phyloP scores from a whole-genome alignment of 2,329 filamentous ascomycete genomes.

The Colletotrichum viniferum region DNA sequence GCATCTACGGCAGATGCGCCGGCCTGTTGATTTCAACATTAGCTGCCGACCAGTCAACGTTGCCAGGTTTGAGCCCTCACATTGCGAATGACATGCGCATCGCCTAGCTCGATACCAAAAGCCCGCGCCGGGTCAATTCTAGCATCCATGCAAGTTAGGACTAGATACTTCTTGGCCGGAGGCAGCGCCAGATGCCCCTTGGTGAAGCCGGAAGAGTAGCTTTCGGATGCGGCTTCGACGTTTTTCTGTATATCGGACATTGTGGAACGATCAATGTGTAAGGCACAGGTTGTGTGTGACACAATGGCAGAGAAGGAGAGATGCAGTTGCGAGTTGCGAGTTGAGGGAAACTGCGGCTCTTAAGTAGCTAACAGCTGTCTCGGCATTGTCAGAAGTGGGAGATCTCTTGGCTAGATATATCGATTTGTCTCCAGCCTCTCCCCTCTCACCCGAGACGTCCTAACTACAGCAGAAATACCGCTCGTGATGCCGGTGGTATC shows the following conservation, averaged over 20 bases:
- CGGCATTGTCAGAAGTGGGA: background rate
- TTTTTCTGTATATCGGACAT: conserved; percentile 21
- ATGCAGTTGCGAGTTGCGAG: background rate
- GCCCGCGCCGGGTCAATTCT: conserved; percentile 71
- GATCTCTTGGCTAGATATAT: background rate
- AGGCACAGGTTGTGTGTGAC: background rate
- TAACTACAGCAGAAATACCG: background rate
- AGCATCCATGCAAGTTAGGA: conserved; percentile 83
- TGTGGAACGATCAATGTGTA: background rate
- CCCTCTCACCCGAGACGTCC: background rate
- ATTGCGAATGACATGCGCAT: conserved; percentile 81
- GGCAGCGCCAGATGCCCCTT: conserved; percentile 70
- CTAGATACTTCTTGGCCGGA: conserved; percentile 68
- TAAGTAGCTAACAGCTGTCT: background rate
- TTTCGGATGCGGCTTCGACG: conserved; percentile 18
- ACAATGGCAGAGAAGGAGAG: background rate
- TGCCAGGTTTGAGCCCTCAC: conserved; percentile 21
- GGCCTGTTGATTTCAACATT: conserved; percentile 40
- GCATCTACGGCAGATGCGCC: conserved; percentile 71
- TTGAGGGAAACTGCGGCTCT: background rate
- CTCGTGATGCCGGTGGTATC: background rate
- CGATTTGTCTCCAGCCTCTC: background rate
- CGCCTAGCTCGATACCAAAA: conserved; percentile 73
- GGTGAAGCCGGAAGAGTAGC: conserved; percentile 51
- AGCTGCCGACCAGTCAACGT: background rate